Percentiles rank a stretch among this genome's conserved stretches.
phyloP scores from a whole-genome alignment of 495 filamentous ascomycete species.

The Penicillium crystallinum region DNA sequence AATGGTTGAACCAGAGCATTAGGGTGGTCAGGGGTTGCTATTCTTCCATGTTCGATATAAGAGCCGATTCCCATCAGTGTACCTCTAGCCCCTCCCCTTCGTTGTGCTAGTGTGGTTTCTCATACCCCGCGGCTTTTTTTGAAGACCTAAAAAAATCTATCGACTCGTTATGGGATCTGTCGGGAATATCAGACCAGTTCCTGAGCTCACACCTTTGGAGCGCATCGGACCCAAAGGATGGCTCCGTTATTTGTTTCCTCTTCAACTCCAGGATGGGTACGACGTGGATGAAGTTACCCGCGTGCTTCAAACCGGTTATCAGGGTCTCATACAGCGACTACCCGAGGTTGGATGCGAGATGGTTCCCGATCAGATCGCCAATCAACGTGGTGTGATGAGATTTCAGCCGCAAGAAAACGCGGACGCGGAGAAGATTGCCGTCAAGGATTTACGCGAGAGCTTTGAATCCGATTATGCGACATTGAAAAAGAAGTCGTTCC shows the following conservation, averaged over 20 bases:
- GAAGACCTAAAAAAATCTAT: background rate
- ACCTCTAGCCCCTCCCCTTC: background rate
- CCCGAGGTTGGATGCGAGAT: conserved; percentile 27
- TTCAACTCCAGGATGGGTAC: conserved; percentile 22
- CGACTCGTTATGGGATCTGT: conserved; percentile 10
- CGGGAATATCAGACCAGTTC: conserved; percentile 1
- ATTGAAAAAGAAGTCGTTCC: conserved; percentile 29
- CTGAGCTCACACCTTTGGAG: conserved; percentile 25
- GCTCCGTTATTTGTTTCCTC: conserved; percentile 27
- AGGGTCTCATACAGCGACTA: conserved; percentile 20
- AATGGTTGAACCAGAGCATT: too few species aligned
- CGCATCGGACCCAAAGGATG: conserved; percentile 34
- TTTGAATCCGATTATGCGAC: conserved; percentile 20
- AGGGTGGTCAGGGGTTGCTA: too few species aligned
- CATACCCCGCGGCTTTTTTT: background rate
- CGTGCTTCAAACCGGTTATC: conserved; percentile 24
- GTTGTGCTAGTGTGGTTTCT: too few species aligned
- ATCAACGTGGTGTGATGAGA: conserved; percentile 28
- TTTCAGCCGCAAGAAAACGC: conserved; percentile 13
- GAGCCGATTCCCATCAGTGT: background rate
- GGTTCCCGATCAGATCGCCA: conserved; percentile 22
- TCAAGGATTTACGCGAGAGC: conserved; percentile 28
- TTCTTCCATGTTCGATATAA: background rate
- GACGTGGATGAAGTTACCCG: conserved; percentile 19
- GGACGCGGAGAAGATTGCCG: conserved; percentile 6